Conservation (phyloP, 108 stramenopile genomes). For the Aureococcus anophagefferens region DNA sequence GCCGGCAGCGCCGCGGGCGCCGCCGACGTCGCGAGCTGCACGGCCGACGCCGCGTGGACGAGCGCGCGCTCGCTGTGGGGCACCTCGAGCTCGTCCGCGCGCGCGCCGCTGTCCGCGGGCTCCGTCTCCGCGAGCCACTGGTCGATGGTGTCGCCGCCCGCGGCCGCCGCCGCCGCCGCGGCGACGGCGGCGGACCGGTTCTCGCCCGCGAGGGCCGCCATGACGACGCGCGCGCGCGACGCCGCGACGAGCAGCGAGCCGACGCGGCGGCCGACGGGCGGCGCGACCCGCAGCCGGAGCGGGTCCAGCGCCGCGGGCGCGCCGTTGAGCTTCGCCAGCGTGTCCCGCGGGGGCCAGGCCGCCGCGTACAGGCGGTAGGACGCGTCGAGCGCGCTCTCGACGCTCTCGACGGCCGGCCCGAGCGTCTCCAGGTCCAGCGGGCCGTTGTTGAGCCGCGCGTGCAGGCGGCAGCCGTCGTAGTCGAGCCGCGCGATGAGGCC, state of each 20-base stretch:
- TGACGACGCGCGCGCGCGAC: neutral
- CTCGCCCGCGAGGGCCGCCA: neutral
- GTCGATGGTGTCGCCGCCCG: neutral
- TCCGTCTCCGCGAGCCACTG: neutral
- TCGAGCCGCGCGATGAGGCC: no score
- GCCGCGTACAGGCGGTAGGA: neutral
- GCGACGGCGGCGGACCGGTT: neutral
- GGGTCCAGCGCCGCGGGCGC: no score
- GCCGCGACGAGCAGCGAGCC: neutral
- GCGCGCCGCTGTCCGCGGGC: neutral
- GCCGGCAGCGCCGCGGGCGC: neutral
- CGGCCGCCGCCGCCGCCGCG: neutral
- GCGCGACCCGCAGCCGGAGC: neutral
- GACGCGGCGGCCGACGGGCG: neutral
- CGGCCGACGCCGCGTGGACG: slow-evolving; percentile 5
- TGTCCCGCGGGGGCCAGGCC: neutral
- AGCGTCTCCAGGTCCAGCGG: neutral
- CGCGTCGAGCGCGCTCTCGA: neutral
- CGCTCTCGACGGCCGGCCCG: no score
- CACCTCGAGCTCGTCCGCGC: neutral
- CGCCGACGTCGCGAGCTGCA: neutral
- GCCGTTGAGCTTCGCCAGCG: neutral
- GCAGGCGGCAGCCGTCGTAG: no score
- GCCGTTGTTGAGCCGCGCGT: no score
- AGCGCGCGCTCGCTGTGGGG: slow-evolving; percentile 9